These are phyloP conservation scores for Backusella macrospora DNA, from an alignment of 192 early-diverging fungal species.

Conservation along the genomic window DNA sequence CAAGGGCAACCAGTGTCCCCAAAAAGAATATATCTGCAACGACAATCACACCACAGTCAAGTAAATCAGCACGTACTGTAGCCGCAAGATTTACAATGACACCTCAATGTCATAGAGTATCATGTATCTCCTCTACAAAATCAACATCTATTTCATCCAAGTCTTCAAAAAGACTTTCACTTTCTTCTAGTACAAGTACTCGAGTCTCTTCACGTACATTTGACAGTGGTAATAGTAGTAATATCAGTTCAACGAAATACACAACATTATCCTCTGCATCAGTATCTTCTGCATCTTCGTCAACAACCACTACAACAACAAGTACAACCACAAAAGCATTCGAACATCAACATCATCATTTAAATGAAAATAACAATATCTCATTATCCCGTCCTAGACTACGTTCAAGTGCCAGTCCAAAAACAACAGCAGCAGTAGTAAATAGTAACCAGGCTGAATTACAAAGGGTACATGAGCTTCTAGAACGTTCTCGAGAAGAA, in stretches of 20 bases:
- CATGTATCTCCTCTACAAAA: slow-evolving; percentile 2
- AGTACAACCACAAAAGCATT: background rate
- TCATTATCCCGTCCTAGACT: background rate
- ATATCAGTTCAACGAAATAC: background rate
- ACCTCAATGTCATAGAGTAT: background rate
- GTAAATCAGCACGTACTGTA: slow-evolving; percentile 3
- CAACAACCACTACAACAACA: background rate
- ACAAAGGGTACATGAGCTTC: slow-evolving; percentile 12
- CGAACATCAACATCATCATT: background rate
- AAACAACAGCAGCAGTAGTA: background rate
- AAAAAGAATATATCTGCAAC: background rate
- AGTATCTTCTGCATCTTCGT: background rate
- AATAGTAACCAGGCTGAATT: background rate
- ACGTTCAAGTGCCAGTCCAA: background rate
- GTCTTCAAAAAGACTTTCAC: background rate
- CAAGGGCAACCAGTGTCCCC: slow-evolving; percentile 10
- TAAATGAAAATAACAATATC: background rate
- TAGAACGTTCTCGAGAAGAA: slow-evolving; percentile 30
- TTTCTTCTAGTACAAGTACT: slow-evolving; percentile 5
- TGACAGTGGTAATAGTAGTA: background rate
- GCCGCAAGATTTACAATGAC: background rate
- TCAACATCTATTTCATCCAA: background rate
- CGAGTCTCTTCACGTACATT: background rate
- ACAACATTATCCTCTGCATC: background rate
- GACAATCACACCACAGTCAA: background rate